phyloP scores from a whole-genome alignment of 768 basidiomycete species.

The Amanita rubescens region DNA sequence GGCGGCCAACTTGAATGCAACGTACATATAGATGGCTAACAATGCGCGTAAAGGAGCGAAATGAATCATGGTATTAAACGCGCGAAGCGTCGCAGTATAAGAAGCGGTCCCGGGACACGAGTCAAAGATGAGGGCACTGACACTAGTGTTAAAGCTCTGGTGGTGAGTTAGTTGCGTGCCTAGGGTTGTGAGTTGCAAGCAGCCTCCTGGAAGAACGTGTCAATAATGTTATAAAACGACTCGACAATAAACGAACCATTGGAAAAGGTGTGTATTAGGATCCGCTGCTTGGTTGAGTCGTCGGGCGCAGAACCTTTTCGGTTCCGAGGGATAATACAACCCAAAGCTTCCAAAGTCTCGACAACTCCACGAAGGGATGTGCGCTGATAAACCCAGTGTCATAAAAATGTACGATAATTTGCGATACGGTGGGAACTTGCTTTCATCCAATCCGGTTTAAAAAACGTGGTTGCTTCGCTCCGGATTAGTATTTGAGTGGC shows the following conservation, averaged over 20 bases:
- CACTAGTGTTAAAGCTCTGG: constrained; percentile 9
- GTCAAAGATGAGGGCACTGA: constrained; percentile 35
- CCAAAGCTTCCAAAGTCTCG: constrained; percentile 28
- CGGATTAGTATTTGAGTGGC: constrained; percentile 35
- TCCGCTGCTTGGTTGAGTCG: constrained; percentile 18
- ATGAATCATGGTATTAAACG: constrained; percentile 7
- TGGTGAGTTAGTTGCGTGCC: constrained; percentile 20
- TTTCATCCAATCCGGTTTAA: constrained; percentile 19
- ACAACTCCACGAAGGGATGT: constrained; percentile 26
- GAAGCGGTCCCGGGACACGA: constrained; percentile 35
- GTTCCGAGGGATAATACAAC: constrained; percentile 21
- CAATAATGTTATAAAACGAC: neutral
- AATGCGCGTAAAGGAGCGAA: neutral
- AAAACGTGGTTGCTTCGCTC: constrained; percentile 30
- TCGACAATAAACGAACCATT: constrained; percentile 27
- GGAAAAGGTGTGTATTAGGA: constrained; percentile 41
- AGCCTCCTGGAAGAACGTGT: constrained; percentile 34
- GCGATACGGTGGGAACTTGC: constrained; percentile 19
- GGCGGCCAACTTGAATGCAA: neutral
- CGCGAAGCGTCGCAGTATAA: constrained; percentile 16
- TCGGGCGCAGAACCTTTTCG: neutral
- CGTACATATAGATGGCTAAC: neutral
- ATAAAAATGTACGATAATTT: neutral
- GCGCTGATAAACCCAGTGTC: constrained; percentile 16
- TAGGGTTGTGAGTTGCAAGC: constrained; percentile 28